A percentile compares a stretch with the other conserved stretches of the same genome.
These are phyloP conservation scores for Trichoderma semiorbis DNA, from an alignment of 2,329 filamentous ascomycete genomes.

Conservation along the genomic window DNA sequence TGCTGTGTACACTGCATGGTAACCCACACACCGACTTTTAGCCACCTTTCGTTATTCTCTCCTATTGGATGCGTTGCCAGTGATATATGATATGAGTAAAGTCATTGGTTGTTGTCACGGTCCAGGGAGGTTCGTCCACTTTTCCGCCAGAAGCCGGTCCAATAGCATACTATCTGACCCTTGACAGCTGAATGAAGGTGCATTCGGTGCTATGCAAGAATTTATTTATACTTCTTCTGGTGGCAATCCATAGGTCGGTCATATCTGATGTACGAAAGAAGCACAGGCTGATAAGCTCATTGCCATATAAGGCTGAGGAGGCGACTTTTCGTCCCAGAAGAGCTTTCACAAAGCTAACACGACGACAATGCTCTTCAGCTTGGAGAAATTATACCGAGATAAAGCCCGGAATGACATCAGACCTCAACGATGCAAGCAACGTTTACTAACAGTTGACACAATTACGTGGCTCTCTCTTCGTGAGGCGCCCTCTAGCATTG, in stretches of 20 bases:
- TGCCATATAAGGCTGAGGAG: neutral
- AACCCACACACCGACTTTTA: neutral
- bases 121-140: neutral
- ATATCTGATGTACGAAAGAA: too few relatives aligned
- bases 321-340: neutral
- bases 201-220: neutral
- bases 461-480: neutral
- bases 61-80: neutral
- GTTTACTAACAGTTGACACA: neutral
- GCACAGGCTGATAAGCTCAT: neutral
- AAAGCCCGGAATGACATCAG: neutral
- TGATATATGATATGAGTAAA: neutral
- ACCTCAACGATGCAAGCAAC: too few relatives aligned
- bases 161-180: neutral
- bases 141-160: neutral
- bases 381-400: neutral
- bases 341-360: neutral
- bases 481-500: neutral
- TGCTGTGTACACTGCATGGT: neutral
- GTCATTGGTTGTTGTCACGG: neutral
- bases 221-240: neutral
- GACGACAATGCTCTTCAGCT: neutral
- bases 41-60: neutral
- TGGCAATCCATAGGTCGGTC: neutral
- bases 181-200: neutral